phyloP scores from a whole-genome alignment of 2,329 filamentous ascomycete genomes.

The Myriosclerotinia scirpicola region DNA sequence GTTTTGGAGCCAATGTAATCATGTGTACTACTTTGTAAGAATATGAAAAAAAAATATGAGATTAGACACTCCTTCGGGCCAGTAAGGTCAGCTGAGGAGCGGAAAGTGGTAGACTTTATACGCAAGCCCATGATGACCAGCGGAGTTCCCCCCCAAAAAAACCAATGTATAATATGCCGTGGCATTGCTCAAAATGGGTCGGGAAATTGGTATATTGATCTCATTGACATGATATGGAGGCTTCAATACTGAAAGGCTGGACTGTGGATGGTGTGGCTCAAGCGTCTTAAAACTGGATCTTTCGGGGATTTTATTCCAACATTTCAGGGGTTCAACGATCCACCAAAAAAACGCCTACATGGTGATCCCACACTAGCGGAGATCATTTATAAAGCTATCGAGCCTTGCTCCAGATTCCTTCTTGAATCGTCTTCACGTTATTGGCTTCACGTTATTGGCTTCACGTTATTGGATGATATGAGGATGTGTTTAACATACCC shows the following conservation, averaged over 20 bases:
- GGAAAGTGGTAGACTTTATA: constrained; percentile 10
- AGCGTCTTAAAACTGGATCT: constrained; percentile 18
- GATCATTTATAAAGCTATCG: constrained; percentile 9
- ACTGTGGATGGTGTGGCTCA: constrained; percentile 7
- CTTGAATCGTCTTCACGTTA: not conserved
- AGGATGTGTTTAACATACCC: not conserved
- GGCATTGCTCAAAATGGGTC: constrained; percentile 12
- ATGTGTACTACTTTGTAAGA: not conserved
- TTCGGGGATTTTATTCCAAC: constrained; percentile 9
- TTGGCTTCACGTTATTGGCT: too few species aligned
- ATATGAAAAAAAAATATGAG: not conserved
- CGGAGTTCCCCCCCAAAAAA: not conserved
- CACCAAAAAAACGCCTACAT: constrained; percentile 1
- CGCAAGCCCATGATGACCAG: not conserved
- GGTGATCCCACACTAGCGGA: constrained; percentile 5
- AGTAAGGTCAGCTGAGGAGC: not conserved
- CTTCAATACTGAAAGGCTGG: not conserved
- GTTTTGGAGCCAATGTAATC: not conserved
- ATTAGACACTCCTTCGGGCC: not conserved
- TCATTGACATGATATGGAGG: not conserved
- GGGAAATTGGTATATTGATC: constrained; percentile 13
- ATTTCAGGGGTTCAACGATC: constrained; percentile 5
- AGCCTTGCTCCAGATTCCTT: constrained; percentile 2
- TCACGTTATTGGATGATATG: not conserved
- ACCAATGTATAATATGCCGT: not conserved